Evolutionary conservation across 345 rosid species (phyloP).

Genomic region (Raphanus sativus): DNA sequence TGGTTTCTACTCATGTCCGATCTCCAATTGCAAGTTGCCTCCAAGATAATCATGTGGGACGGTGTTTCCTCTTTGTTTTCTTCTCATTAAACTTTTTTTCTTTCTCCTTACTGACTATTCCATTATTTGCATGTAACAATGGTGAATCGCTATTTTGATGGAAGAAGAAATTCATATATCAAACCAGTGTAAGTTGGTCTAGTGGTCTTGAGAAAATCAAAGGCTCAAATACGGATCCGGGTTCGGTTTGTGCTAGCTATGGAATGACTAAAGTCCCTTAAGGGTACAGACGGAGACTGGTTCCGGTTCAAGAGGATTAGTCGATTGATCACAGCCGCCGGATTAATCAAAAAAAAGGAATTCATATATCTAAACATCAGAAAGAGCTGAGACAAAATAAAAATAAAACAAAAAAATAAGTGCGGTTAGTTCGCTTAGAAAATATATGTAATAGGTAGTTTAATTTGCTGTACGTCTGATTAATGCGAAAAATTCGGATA

Average conservation of each 20-base stretch:
- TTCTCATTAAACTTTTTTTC: not conserved
- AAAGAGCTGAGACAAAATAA: not conserved
- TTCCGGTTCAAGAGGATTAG: no score
- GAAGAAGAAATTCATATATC: not conserved
- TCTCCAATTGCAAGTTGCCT: conserved; percentile 19
- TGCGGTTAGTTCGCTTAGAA: not conserved
- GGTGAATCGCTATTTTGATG: not conserved
- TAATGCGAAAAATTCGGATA: not conserved
- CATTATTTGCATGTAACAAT: not conserved
- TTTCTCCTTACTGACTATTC: conserved; percentile 4
- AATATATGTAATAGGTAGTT: not conserved
- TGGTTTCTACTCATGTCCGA: not conserved
- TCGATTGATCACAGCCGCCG: no score
- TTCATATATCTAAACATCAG: no score
- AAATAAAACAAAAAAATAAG: not conserved
- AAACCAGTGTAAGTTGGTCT: no score
- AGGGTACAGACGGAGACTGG: no score
- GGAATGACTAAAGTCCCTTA: no score
- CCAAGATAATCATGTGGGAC: conserved; percentile 8
- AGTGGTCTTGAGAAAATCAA: no score
- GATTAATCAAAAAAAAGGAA: no score
- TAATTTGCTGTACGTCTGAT: not conserved
- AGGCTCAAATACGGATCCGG: no score
- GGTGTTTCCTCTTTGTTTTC: not conserved
- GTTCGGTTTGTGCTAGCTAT: no score